Evolutionary conservation across 139 green algal species (phyloP), one percentile per base, ranked within the genome.

Genomic region (Mesotaenium endlicherianum): DNA sequence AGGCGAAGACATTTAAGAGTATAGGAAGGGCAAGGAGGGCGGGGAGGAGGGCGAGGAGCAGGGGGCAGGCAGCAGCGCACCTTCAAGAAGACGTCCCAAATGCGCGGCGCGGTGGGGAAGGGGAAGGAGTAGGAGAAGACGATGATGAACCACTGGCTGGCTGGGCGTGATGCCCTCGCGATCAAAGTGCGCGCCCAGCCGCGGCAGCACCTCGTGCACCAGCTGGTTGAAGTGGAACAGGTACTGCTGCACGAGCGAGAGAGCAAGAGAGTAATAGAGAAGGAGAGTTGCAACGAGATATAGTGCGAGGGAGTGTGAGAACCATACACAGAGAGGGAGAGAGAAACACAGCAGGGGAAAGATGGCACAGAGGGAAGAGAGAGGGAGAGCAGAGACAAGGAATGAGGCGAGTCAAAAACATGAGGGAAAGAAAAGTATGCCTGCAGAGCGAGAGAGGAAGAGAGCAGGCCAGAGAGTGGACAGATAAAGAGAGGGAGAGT

Each of bases 81-180:
- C 88, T 96, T 93, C 16, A 93, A 85, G 58, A 96, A 94, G 3
- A 95, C 76, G 80, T 97, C 93, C 93, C 93, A 97, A 38, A 96
- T 84, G 11, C 94, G 84, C 71, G 96, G 84, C 74, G 95, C 89
- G 84, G 95, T 90, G 41, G 88, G 79, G 70, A 97, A 95, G 16
- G 93, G 94, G 76, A 97, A 86, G 31, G 77, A 91, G 89, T 97
- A 97, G 5, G 92, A 87, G 84, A 94, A 97, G 2, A 95, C 78
- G 30, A 93, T 97, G 83, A 95, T 94, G 90, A 97, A 97, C 94
- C 94, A 97, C 87, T 96, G 92, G 31, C 86, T 92, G 93, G 72
- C 58, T 89, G 0, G 85, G 60, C 0, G 49, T 44, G 44, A 90
- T 49, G 0, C 44, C 38, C 81, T 90, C 85, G 1, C 39, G 36